Evolutionary conservation across 768 basidiomycete genomes (phyloP), one percentile per base, ranked within the genome.

Genomic region (Phlegmacium glaucopus): DNA sequence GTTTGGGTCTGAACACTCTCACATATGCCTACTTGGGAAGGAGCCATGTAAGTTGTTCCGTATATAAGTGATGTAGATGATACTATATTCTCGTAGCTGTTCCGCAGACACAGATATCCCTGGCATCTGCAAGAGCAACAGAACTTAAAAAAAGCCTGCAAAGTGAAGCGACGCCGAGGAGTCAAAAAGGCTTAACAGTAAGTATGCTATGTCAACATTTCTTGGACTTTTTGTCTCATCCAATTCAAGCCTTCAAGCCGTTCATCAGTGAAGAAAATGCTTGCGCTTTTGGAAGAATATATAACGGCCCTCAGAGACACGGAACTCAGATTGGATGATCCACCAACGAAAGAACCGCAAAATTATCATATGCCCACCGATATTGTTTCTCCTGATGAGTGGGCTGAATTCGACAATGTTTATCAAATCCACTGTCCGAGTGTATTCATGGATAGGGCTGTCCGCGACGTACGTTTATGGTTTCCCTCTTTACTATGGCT

Each of bases 371-470:
- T 87, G 66, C 83, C 85, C 26, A 74, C 82, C 10, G 83, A 86
- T 55, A 76, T 79, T 37, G 76, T 85, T 28, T 80, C 83, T 9
- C 72, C 82, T 22, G 72, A 80, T 17, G 87, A 90, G 57, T 85
- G 82, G 87, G 78, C 77, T 2, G 80, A 83, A 50, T 97, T 95
- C 66, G 85, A 89, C 60, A 89, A 94, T 57, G 91, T 94, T 18
- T 91, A 94, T 60, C 90, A 95, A 59, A 77, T 93, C 12, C 93
- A 96, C 65, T 87, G 81, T 51, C 94, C 93, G 1, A 85, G 81
- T 40, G 75, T 95, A 39, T 83, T 82, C 56, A 72, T 93, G 70
- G 85, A 84, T 56, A 83, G 82, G 58, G 75, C 80, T 18, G 80
- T 85, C 26, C 83, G 93, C 52, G 87, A 94, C 64, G 90, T 94